phyloP scores from a whole-genome alignment of 495 filamentous ascomycete genomes.

The Aspergillus indologenus region DNA sequence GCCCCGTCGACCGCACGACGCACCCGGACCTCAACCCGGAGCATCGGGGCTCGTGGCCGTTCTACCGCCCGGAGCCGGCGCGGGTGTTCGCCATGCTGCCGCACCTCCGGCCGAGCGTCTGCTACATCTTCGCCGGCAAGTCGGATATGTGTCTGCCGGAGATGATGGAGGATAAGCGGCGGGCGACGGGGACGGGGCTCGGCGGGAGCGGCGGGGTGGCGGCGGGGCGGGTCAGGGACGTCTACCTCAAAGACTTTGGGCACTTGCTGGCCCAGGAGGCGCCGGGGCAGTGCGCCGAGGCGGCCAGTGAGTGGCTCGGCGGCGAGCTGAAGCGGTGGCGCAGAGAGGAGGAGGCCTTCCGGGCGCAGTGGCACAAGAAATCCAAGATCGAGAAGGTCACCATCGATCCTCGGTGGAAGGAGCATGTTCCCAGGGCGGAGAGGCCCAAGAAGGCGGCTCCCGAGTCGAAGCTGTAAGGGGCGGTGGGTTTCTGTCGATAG shows the following conservation, averaged over 20 bases:
- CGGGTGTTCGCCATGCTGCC: constrained; percentile 62
- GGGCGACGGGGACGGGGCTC: constrained; percentile 43
- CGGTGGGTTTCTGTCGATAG: not conserved
- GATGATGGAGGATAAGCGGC: constrained; percentile 44
- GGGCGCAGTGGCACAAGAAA: constrained; percentile 49
- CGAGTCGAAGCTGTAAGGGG: constrained; percentile 36
- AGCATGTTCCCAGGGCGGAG: constrained; percentile 44
- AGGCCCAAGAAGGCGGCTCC: constrained; percentile 32
- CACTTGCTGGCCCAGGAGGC: constrained; percentile 86
- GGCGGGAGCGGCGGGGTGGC: constrained; percentile 50
- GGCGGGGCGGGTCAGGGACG: constrained; percentile 66
- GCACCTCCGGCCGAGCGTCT: constrained; percentile 67
- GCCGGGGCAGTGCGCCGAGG: constrained; percentile 60
- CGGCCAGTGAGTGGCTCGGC: constrained; percentile 60
- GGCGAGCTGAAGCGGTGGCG: constrained; percentile 62
- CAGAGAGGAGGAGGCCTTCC: constrained; percentile 58
- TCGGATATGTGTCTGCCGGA: constrained; percentile 59
- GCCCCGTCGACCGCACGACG: constrained; percentile 39
- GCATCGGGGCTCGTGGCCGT: constrained; percentile 47
- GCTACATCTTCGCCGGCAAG: constrained; percentile 75
- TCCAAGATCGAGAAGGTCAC: constrained; percentile 54
- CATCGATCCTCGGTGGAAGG: constrained; percentile 55
- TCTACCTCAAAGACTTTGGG: constrained; percentile 63
- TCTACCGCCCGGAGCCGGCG: constrained; percentile 73
- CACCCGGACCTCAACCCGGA: constrained; percentile 47